Conservation (phyloP, 108 stramenopile species). For the Fragilaria radians region DNA sequence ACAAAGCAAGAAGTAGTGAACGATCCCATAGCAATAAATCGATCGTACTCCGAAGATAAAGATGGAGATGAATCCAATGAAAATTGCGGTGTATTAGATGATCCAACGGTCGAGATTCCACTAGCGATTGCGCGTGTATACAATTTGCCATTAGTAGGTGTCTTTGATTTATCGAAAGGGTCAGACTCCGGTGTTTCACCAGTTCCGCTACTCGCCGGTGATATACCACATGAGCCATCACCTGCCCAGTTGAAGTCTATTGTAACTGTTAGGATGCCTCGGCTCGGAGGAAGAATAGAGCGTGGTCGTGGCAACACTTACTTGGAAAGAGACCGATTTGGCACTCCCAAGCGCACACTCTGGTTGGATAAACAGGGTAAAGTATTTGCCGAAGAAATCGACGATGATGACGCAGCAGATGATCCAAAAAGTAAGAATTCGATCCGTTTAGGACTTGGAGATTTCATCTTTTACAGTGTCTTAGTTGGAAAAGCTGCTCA, state of each 20-base stretch:
- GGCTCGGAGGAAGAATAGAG: slow-evolving; percentile 67
- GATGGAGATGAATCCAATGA: background rate
- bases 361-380: slow-evolving; percentile 67
- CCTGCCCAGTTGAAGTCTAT: slow-evolving; percentile 43
- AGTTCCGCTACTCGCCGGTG: background rate
- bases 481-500: slow-evolving; percentile 90
- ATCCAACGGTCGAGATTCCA: slow-evolving; percentile 32
- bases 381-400: slow-evolving; percentile 62
- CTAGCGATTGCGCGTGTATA: slow-evolving; percentile 69
- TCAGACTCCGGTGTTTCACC: slow-evolving; percentile 6
- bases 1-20: background rate
- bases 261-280: slow-evolving; percentile 54
- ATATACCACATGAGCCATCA: slow-evolving; percentile 38
- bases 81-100: background rate
- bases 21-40: slow-evolving; percentile 9
- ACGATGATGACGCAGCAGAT: slow-evolving; percentile 43
- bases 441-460: slow-evolving; percentile 70
- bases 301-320: slow-evolving; percentile 27
- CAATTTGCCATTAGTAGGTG: slow-evolving; percentile 45
- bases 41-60: slow-evolving; percentile 8
- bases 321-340: slow-evolving; percentile 56
- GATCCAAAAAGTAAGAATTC: slow-evolving; percentile 35
- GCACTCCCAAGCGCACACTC: slow-evolving; percentile 57
- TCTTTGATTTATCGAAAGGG: background rate
- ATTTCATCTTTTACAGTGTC: slow-evolving; percentile 97